Evolutionary conservation across 371 early-diverging fungal genomes (phyloP).

Genomic region (Lichtheimia ramosa): DNA sequence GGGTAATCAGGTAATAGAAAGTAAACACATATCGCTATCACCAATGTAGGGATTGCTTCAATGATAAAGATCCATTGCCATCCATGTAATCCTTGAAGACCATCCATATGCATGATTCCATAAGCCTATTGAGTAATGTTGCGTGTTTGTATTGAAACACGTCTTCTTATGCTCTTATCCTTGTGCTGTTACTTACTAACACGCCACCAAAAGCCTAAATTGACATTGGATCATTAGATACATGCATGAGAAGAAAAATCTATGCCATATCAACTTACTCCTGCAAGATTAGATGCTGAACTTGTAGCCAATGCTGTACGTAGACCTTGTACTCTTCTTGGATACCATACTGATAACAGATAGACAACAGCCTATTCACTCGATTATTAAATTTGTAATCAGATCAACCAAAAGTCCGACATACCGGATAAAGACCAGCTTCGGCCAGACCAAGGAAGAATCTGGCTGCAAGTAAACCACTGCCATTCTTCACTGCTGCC

Average conservation of each 20-base stretch:
- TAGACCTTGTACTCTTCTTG: conserved; percentile 64
- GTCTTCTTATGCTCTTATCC: too few species aligned
- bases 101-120: conserved; percentile 60
- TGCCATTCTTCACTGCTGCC: conserved; percentile 33
- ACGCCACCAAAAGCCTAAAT: conserved; percentile 53
- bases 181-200: conserved; percentile 5
- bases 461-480: conserved; percentile 54
- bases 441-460: conserved; percentile 72
- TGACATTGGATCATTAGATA: not conserved
- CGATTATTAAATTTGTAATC: not conserved
- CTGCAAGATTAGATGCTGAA: conserved; percentile 62
- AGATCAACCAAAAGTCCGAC: not conserved
- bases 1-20: conserved; percentile 74
- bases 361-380: conserved; percentile 34
- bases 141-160: too few species aligned
- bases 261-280: conserved; percentile 39
- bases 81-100: conserved; percentile 39
- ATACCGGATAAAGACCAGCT: conserved; percentile 38
- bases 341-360: conserved; percentile 52
- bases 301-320: conserved; percentile 65
- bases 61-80: conserved; percentile 77
- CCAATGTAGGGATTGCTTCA: conserved; percentile 69
- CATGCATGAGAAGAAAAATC: not conserved
- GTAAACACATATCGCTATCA: conserved; percentile 57
- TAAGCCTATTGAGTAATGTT: conserved; percentile 23